Percentiles rank a stretch among this genome's conserved stretches.
These are phyloP conservation scores for Esteya vermicola DNA, from an alignment of 2,329 filamentous ascomycete genomes.

Conservation along the genomic window DNA sequence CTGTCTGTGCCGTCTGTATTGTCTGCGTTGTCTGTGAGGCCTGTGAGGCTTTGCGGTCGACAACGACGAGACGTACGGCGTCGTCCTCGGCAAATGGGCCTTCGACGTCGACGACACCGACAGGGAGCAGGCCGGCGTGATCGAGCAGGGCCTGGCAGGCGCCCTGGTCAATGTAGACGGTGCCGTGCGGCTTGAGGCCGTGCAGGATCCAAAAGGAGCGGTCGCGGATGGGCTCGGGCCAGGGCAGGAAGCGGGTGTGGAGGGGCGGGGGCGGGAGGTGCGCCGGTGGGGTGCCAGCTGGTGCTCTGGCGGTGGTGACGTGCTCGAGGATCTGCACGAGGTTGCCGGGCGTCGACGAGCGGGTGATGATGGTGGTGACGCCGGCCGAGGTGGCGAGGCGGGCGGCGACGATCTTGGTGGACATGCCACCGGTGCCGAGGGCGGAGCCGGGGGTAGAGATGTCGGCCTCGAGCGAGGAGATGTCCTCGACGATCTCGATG, in stretches of 20 bases:
- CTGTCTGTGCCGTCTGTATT: too few relatives aligned
- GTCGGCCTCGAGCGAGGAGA: constrained; percentile 68
- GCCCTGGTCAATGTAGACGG: constrained; percentile 83
- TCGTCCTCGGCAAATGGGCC: constrained; percentile 86
- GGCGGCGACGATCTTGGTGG: constrained; percentile 91
- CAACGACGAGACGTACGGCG: constrained; percentile 73
- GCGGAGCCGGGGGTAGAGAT: constrained; percentile 79
- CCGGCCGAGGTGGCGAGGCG: constrained; percentile 85
- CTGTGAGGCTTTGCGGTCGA: constrained; percentile 76
- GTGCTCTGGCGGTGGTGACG: constrained; percentile 23
- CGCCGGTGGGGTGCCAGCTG: constrained; percentile 9
- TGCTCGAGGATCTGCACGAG: constrained; percentile 77
- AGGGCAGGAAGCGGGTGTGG: constrained; percentile 87
- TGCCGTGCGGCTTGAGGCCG: constrained; percentile 79
- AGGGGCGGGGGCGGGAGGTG: constrained; percentile 31
- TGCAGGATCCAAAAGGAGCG: constrained; percentile 96
- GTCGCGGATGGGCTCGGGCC: constrained; percentile 71
- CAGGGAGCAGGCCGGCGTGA: constrained; percentile 79
- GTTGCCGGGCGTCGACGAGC: constrained; percentile 85
- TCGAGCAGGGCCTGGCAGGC: constrained; percentile 65
- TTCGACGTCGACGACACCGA: constrained; percentile 80
- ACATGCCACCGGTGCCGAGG: constrained; percentile 91
- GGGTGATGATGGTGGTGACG: constrained; percentile 90
- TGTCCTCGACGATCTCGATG: constrained; percentile 88
- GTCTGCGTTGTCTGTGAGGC: too few relatives aligned